Base-by-base conservation (phyloP, 768 basidiomycete genomes). In the Mycena venus region DNA sequence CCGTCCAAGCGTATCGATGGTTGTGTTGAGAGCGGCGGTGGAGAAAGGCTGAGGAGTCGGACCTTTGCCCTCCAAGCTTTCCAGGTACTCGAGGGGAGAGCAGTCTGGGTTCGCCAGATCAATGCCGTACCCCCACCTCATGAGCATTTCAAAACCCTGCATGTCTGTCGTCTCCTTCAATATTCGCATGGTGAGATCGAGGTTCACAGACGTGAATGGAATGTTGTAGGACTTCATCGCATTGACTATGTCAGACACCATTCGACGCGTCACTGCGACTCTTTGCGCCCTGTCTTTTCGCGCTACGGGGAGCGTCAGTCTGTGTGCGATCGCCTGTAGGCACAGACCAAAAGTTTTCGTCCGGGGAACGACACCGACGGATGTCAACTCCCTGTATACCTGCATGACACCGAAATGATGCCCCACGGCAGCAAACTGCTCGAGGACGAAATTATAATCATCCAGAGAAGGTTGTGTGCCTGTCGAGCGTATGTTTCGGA, bases 401-500 rank as follows among this genome's bases (percentile, higher is more conserved):
- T 88, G 81, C 80, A 89, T 85, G 31, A 88, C 87, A 12, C 93
- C 94, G 25, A 85, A 78, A 76, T 90, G 85, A 78, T 96, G 89
- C n/a, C 95, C 95, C 4, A 91, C 90, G 0, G 92, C 90, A 38
- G 94, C 93, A 72, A 95, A 95, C 73, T 95, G 93, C 73, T 90
- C 87, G 62, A 96, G 81, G 72, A 96, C 84, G 78, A 92, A 92
- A 80, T 95, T 88, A 81, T 93, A 96, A 81, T 96, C 95, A 3
- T 91, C 89, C 64, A 93, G 70, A 82, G 88, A 69, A 25, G 89
- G 87, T 53, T 82, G 80, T 68, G 79, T 78, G 3, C 91, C 91
- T 15, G 88, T 78, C 44, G 86, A 84, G 65, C 91, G 91, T 27
- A 96, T 95, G 80, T 94, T 94, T 64, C 87, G 87, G 72, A 96